phyloP scores from a whole-genome alignment of 306 rosid genomes.

The Ceratonia siliqua region DNA sequence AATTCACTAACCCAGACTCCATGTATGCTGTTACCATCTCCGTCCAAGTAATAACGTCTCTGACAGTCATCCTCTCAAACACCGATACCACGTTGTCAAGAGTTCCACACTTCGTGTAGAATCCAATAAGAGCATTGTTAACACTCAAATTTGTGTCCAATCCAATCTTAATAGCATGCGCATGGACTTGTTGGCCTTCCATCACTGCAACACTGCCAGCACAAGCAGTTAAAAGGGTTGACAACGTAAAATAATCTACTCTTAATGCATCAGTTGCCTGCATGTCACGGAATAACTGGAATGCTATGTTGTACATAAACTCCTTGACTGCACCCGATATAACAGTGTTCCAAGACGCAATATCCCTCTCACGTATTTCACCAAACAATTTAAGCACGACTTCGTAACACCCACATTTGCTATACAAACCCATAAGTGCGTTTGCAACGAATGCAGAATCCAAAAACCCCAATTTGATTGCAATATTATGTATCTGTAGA shows the following conservation, averaged over 20 bases:
- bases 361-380: slow-evolving; percentile 57
- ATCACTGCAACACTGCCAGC: slow-evolving; percentile 32
- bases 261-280: slow-evolving; percentile 36
- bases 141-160: slow-evolving; percentile 67
- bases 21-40: slow-evolving; percentile 64
- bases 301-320: slow-evolving; percentile 44
- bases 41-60: slow-evolving; percentile 78
- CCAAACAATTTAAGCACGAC: slow-evolving; percentile 53
- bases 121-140: slow-evolving; percentile 69
- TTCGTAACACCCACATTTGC: slow-evolving; percentile 49
- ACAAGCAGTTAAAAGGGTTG: slow-evolving; percentile 69
- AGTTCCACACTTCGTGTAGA: slow-evolving; percentile 55
- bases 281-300: slow-evolving; percentile 57
- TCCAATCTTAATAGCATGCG: slow-evolving; percentile 66
- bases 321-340: slow-evolving; percentile 55
- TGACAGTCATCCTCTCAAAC: slow-evolving; percentile 60
- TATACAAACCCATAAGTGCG: slow-evolving; percentile 64
- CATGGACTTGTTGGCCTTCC: slow-evolving; percentile 67
- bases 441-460: slow-evolving; percentile 62
- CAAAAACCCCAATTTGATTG: slow-evolving; percentile 51
- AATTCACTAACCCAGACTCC: slow-evolving; percentile 61
- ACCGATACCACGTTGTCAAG: slow-evolving; percentile 48
- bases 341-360: slow-evolving; percentile 73
- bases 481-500: slow-evolving; percentile 64
- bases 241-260: slow-evolving; percentile 61